Base-by-base conservation (phyloP, 192 early-diverging fungal genomes). In the Diversispora epigaea region DNA sequence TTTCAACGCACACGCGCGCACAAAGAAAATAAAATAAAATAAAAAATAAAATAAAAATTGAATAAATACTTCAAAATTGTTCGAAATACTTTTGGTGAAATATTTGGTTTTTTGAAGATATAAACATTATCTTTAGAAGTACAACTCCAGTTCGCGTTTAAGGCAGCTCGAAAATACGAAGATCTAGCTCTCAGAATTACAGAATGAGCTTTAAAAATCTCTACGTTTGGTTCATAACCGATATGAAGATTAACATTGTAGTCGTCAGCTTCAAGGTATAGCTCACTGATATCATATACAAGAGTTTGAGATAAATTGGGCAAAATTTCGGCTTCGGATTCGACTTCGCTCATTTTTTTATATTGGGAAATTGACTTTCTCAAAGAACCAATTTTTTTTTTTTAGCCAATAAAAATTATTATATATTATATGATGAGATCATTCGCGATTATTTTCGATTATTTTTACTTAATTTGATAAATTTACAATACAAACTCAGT, bases 141-240 rank as follows among this genome's bases (percentile, higher is more conserved):
- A 6, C 22, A 50, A 11, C n/a, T 21, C 49, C 49, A 69, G 22
- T 25, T 46, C 39, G 10, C 17, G n/a, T 8, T 22, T 47, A 69
- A 69, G 4, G 68, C 49, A 3, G 50, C 8, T 22, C 41, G 45
- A 69, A 69, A 69, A 49, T 69, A 69, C n/a, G 68, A 10, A 7
- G 68, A 69, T 15, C 68, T 69, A 14, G 68, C 68, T 47, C 68
- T 47, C 19, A 69, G 32, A 52, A 69, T 69, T 50, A 69, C 68
- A 0, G 68, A 69, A 32, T 69, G 68, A 6, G 68, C 68, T 54
- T 69, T 52, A 52, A 69, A 69, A 25, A 50, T 14, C 17, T 69
- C 46, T 3, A 3, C 15, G 19, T 69, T 45, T 6, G 21, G 14
- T 21, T 54, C 68, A 14, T 69, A 3, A 14, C 68, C 68, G 39